Conservation (phyloP, 768 basidiomycete species). For the Mycena maculata region DNA sequence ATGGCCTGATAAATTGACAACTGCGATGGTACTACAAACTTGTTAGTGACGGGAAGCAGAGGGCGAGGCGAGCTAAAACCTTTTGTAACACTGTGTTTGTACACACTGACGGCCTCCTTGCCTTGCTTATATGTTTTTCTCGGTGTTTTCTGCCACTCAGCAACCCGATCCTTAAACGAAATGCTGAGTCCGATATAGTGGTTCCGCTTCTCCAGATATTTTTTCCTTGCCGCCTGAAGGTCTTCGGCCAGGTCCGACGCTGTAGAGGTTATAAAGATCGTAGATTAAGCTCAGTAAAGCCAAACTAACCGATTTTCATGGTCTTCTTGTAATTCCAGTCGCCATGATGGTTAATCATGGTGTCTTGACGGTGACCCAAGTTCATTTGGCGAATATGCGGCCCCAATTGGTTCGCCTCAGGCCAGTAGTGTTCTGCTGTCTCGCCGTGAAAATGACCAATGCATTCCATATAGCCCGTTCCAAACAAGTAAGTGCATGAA, state of each 20-base stretch:
- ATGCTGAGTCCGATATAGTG: constrained; percentile 2
- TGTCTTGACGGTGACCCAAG: not conserved
- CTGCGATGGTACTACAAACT: not conserved
- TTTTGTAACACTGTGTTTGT: constrained; percentile 5
- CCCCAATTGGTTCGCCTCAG: constrained; percentile 18
- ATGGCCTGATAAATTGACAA: constrained; percentile 4
- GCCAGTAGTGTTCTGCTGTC: constrained; percentile 4
- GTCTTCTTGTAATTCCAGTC: constrained; percentile 1
- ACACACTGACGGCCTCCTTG: constrained; percentile 13
- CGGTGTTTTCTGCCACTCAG: not conserved
- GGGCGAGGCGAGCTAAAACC: not conserved
- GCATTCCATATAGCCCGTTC: constrained; percentile 32
- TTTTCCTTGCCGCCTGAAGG: not conserved
- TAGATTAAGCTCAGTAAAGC: no score
- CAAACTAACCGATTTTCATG: not conserved
- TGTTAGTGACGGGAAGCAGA: not conserved
- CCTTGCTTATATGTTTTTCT: not conserved
- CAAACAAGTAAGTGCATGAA: constrained; percentile 34
- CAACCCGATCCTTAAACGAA: not conserved
- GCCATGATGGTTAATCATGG: not conserved
- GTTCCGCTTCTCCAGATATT: not conserved
- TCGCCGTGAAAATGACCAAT: constrained; percentile 40
- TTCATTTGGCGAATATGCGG: constrained; percentile 39
- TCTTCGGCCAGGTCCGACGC: not conserved
- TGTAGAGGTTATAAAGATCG: not conserved